A percentile compares a stretch with the other conserved stretches of the same genome.
Conservation (phyloP, 768 basidiomycete species). For the Holtermannia corniformis region DNA sequence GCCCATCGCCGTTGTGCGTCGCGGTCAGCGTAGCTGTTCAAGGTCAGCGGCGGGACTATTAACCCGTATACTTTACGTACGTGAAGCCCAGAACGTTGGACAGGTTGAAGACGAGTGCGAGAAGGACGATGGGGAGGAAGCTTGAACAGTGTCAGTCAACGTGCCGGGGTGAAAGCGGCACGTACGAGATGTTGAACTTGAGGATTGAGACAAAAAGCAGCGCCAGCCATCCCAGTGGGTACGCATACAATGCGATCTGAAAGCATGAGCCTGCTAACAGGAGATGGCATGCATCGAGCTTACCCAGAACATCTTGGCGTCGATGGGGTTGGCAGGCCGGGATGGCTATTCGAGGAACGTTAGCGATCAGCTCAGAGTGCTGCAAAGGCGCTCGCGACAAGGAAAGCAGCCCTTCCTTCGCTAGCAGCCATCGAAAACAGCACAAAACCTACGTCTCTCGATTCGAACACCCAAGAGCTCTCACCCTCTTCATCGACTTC, state of each 20-base stretch:
- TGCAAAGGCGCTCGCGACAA: not conserved
- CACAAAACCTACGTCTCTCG: slow-evolving; percentile 69
- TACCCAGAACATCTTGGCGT: slow-evolving; percentile 92
- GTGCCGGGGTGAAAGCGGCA: slow-evolving; percentile 13
- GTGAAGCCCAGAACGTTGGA: slow-evolving; percentile 96
- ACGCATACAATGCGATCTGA: slow-evolving; percentile 78
- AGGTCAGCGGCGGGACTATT: not conserved
- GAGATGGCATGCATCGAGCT: slow-evolving; percentile 30
- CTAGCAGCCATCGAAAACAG: not conserved
- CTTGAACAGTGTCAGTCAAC: slow-evolving; percentile 46
- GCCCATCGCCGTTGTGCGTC: slow-evolving; percentile 93
- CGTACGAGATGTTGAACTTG: slow-evolving; percentile 78
- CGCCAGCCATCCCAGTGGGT: slow-evolving; percentile 77
- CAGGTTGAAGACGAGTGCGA: slow-evolving; percentile 91
- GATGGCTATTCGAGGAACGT: slow-evolving; percentile 53
- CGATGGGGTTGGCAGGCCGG: slow-evolving; percentile 74
- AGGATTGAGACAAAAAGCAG: slow-evolving; percentile 81
- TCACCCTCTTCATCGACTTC: slow-evolving; percentile 97
- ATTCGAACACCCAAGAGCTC: slow-evolving; percentile 95
- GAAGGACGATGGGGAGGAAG: slow-evolving; percentile 85
- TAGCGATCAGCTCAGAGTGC: not conserved
- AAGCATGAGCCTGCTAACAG: slow-evolving; percentile 12
- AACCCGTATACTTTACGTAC: slow-evolving; percentile 50
- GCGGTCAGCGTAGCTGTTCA: slow-evolving; percentile 45
- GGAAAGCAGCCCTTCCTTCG: not conserved